Base-by-base conservation (phyloP, 305 asterid genomes). In the Fraxinus angustifolia region DNA sequence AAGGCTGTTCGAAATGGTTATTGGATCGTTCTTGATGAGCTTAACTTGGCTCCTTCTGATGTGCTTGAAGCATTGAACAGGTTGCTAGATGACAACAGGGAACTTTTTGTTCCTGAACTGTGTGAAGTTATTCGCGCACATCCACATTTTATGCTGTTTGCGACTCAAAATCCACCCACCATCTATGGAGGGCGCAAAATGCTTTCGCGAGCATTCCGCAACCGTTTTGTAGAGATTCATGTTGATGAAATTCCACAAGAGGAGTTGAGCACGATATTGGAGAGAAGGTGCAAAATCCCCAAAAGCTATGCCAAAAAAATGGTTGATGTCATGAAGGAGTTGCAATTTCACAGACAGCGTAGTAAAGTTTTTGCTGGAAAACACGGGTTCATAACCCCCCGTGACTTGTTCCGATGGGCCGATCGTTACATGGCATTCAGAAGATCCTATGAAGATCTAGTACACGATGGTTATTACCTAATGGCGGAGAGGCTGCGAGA, bases 31-130 rank as follows among this genome's bases (percentile, higher is more conserved):
- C 93, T 96, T 34, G 99, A 96, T 89, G 99, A 96, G 88, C 97
- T 96, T 60, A 96, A 96, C 88, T 90, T 96, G 81, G 98, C 99
- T 82, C 99, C 99, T n/a, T 94, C 99, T 73, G 99, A 96, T 87
- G 99, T 96, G 58, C 93, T 96, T 74, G 99, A 96, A 90, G 97
- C 99, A 62, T 82, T 96, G 86, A 96, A 96, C 84, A 85, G 99
- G 84, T 84, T 96, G 89, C 91, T 96, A 75, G 99, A 96, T 83
- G 99, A 96, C 86, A 94, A 94, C 80, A 91, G 98, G 91, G 98
- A 96, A 83, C 97, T 96, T 81, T 96, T 87, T 87, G 93, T 96
- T 84, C 98, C 99, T 80, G 99, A 96, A 86, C 83, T 93, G 80
- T 84, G 81, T 76, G 98, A 96, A 91, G 88, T 91, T 70, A 86